Percentiles rank a stretch among this genome's conserved stretches.
phyloP scores from a whole-genome alignment of 1,284 basidiomycete species.

The Phellinidium pouzarii region DNA sequence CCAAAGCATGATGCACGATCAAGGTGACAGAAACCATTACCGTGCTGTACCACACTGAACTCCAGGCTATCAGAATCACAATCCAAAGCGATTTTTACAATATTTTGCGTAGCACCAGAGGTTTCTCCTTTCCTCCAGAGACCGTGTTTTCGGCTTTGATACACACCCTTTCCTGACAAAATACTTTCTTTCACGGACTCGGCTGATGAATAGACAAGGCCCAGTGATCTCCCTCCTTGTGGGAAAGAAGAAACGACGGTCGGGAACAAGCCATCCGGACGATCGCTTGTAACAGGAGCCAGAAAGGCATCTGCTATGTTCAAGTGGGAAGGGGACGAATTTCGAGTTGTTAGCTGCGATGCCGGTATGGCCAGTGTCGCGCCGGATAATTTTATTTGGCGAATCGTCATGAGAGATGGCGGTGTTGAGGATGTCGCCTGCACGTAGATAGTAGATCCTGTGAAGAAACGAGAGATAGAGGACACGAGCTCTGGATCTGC shows the following conservation, averaged over 20 bases:
- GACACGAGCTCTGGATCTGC: conserved; percentile 65
- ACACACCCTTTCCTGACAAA: conserved; percentile 84
- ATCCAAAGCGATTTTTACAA: conserved; percentile 80
- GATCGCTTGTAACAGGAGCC: conserved; percentile 77
- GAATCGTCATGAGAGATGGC: conserved; percentile 48
- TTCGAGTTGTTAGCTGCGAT: conserved; percentile 58
- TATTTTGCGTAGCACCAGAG: conserved; percentile 87
- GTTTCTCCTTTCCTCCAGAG: conserved; percentile 98
- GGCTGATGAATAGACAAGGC: conserved; percentile 94
- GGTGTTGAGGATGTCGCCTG: conserved; percentile 40
- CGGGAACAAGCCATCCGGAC: conserved; percentile 88
- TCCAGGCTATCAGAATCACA: conserved; percentile 93
- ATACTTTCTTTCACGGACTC: conserved; percentile 88
- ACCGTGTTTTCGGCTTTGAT: conserved; percentile 94
- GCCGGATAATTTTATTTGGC: conserved; percentile 50
- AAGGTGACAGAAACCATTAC: conserved; percentile 92
- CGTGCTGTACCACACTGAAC: conserved; percentile 88
- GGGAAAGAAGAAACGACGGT: conserved; percentile 80
- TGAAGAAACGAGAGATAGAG: conserved; percentile 70
- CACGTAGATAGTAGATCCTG: conserved; percentile 55
- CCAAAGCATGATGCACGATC: conserved; percentile 85
- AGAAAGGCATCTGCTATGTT: conserved; percentile 85
- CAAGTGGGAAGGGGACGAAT: conserved; percentile 51
- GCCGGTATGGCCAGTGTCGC: conserved; percentile 69
- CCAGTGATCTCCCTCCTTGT: conserved; percentile 75